phyloP scores from a whole-genome alignment of 495 filamentous ascomycete species.

The Bryoglossum gracile region DNA sequence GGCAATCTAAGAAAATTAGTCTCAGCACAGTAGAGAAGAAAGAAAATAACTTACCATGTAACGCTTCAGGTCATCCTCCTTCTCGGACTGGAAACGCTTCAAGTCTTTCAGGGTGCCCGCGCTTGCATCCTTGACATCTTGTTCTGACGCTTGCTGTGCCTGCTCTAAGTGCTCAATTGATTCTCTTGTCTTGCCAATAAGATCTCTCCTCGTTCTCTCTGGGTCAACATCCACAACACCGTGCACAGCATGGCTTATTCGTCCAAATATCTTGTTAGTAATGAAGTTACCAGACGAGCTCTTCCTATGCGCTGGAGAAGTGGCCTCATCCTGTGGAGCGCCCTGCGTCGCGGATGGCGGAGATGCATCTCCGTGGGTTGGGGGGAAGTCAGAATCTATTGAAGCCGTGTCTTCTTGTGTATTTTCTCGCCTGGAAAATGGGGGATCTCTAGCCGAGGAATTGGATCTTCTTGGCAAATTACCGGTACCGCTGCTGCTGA shows the following conservation, averaged over 20 bases:
- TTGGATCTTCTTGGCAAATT: conserved; percentile 55
- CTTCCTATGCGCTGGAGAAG: conserved; percentile 55
- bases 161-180: conserved; percentile 69
- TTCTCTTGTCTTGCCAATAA: conserved; percentile 91
- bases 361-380: conserved; percentile 66
- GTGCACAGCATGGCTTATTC: conserved; percentile 88
- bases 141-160: conserved; percentile 75
- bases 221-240: conserved; percentile 95
- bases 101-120: conserved; percentile 79
- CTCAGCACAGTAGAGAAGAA: background rate
- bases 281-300: conserved; percentile 72
- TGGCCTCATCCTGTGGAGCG: conserved; percentile 36
- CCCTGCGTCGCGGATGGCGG: conserved; percentile 57
- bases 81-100: conserved; percentile 85
- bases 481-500: conserved; percentile 56
- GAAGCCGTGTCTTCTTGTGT: conserved; percentile 60
- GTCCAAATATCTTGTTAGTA: conserved; percentile 88
- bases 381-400: conserved; percentile 91
- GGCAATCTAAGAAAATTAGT: conserved; percentile 55
- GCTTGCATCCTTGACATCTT: conserved; percentile 88
- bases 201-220: conserved; percentile 83
- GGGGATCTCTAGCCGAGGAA: conserved; percentile 46
- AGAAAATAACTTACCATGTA: conserved; percentile 74
- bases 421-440: conserved; percentile 30
- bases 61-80: conserved; percentile 85